These are phyloP conservation scores for Benincasa hispida DNA, from an alignment of 306 rosid species.

Conservation along the genomic window DNA sequence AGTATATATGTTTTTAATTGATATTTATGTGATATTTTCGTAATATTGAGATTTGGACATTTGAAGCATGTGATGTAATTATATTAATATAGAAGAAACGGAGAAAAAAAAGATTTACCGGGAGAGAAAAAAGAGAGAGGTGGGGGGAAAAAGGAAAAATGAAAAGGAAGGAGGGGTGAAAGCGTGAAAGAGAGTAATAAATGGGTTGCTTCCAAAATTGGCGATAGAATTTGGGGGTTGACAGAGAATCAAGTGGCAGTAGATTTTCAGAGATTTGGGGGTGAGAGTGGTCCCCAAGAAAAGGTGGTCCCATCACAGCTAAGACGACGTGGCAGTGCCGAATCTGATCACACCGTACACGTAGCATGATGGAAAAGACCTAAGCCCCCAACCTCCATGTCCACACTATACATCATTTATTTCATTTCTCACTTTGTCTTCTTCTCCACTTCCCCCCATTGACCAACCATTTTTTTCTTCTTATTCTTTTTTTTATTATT, in stretches of 20 bases:
- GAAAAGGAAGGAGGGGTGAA: not conserved
- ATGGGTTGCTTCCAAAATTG: not conserved
- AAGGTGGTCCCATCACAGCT: not conserved
- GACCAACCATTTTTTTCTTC: not conserved
- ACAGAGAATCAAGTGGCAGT: conserved; percentile 7
- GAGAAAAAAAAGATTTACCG: no score
- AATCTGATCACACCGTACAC: conserved; percentile 3
- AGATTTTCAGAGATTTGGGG: conserved; percentile 6
- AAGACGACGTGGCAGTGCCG: not conserved
- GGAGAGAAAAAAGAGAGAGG: no score
- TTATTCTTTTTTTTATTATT: not conserved
- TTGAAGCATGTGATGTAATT: no score
- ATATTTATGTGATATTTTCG: no score
- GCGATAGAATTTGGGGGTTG: not conserved
- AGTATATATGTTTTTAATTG: no score
- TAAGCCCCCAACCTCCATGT: not conserved
- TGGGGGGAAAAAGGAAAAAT: not conserved
- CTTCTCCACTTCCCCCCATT: not conserved
- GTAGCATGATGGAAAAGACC: conserved; percentile 8
- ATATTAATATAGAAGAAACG: not conserved
- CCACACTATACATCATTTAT: not conserved
- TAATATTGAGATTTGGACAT: no score
- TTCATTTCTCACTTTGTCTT: not conserved
- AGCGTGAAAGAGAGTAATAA: not conserved
- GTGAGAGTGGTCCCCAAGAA: not conserved